Conservation (phyloP, 2,329 filamentous ascomycete species). For the Aureobasidium sp. region DNA sequence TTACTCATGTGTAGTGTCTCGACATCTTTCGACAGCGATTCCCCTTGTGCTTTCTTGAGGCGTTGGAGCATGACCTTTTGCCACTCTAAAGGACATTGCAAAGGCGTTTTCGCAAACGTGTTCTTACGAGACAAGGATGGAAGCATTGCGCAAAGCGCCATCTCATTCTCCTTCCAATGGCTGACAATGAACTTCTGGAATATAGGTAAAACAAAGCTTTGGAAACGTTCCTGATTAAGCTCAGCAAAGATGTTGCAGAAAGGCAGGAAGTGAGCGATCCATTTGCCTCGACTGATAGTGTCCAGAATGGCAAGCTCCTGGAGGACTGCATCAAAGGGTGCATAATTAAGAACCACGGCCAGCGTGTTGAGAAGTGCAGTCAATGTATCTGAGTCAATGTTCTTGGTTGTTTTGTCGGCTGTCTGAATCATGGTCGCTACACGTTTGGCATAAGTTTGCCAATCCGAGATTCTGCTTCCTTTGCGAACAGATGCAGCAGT, state of each 20-base stretch:
- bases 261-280: constrained; percentile 68
- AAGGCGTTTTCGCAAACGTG: constrained; percentile 45
- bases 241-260: constrained; percentile 80
- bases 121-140: constrained; percentile 49
- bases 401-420: constrained; percentile 14
- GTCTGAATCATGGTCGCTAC: constrained; percentile 27
- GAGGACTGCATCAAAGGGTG: constrained; percentile 72
- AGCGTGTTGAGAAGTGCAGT: constrained; percentile 39
- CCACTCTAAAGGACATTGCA: constrained; percentile 46
- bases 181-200: constrained; percentile 77
- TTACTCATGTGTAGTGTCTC: constrained; percentile 13
- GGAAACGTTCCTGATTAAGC: constrained; percentile 66
- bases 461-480: constrained; percentile 65
- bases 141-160: constrained; percentile 61
- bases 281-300: constrained; percentile 55
- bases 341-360: constrained; percentile 64
- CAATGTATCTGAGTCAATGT: constrained; percentile 5
- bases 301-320: constrained; percentile 61
- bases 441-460: constrained; percentile 55
- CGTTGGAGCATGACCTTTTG: constrained; percentile 47
- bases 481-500: constrained; percentile 71
- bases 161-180: constrained; percentile 64
- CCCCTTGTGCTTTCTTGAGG: constrained; percentile 10
- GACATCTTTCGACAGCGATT: background rate
- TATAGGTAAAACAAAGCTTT: constrained; percentile 66